Percentiles rank a stretch among this genome's conserved stretches.
Evolutionary conservation across 768 basidiomycete species (phyloP).

Genomic region (Panus rudis): DNA sequence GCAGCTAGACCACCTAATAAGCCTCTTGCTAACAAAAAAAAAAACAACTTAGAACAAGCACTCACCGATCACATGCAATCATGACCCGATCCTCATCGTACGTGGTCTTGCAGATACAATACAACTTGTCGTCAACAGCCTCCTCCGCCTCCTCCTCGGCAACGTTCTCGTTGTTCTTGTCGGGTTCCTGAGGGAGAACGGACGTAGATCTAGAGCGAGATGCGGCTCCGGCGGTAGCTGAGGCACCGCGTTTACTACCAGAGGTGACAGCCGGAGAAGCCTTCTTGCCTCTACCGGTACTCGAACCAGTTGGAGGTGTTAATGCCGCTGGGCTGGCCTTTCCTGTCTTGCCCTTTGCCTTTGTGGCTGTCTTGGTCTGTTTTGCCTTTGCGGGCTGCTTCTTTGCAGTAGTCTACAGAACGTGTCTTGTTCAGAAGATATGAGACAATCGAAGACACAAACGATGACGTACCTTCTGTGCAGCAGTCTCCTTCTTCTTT

Average conservation of each 20-base stretch:
- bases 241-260: slow-evolving; percentile 20
- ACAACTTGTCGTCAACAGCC: slow-evolving; percentile 61
- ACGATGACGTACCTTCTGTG: slow-evolving; percentile 18
- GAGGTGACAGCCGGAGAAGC: slow-evolving; percentile 15
- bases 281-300: slow-evolving; percentile 22
- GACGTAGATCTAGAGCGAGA: slow-evolving; percentile 66
- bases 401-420: slow-evolving; percentile 10
- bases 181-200: slow-evolving; percentile 47
- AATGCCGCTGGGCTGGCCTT: slow-evolving; percentile 12
- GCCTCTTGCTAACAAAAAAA: not conserved
- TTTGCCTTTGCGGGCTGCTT: slow-evolving; percentile 15
- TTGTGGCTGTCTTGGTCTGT: slow-evolving; percentile 16
- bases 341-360: slow-evolving; percentile 20
- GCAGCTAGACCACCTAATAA: slow-evolving; percentile 43
- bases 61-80: slow-evolving; percentile 91
- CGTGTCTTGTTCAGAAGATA: not conserved
- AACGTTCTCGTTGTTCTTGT: slow-evolving; percentile 46
- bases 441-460: not conserved
- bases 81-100: slow-evolving; percentile 86
- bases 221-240: slow-evolving; percentile 16
- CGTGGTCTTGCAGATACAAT: slow-evolving; percentile 81
- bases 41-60: slow-evolving; percentile 2
- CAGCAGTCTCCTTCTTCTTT: slow-evolving; percentile 15
- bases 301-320: slow-evolving; percentile 7
- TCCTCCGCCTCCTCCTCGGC: slow-evolving; percentile 29